A percentile compares a stretch with the other conserved stretches of the same genome.
phyloP scores from a whole-genome alignment of 2,329 filamentous ascomycete species.

The Stagonosporopsis chrysanthemi region DNA sequence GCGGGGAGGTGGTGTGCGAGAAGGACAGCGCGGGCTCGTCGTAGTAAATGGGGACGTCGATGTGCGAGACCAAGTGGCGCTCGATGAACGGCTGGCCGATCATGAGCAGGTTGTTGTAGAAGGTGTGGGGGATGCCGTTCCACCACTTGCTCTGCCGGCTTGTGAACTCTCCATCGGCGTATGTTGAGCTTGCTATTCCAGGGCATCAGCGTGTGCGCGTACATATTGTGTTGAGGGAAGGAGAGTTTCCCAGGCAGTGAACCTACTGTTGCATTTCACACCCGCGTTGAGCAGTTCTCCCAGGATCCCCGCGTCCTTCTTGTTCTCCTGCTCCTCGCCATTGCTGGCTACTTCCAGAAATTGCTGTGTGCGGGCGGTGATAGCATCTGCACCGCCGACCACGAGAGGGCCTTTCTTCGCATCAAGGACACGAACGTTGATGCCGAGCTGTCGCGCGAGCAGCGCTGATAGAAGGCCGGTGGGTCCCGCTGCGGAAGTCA shows the following conservation, averaged over 20 bases:
- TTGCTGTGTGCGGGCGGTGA: slow-evolving; percentile 60
- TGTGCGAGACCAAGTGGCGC: slow-evolving; percentile 45
- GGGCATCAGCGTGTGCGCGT: not conserved
- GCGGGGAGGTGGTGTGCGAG: slow-evolving; percentile 25
- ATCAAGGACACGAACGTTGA: slow-evolving; percentile 52
- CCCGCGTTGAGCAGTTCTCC: slow-evolving; percentile 52
- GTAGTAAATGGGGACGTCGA: slow-evolving; percentile 50
- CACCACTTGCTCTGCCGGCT: slow-evolving; percentile 60
- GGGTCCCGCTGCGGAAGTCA: slow-evolving; percentile 50
- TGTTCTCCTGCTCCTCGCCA: slow-evolving; percentile 35
- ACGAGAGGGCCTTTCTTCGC: slow-evolving; percentile 51
- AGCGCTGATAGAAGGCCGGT: slow-evolving; percentile 58
- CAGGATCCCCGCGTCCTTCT: slow-evolving; percentile 16
- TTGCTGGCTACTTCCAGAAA: slow-evolving; percentile 57
- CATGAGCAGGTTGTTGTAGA: slow-evolving; percentile 61
- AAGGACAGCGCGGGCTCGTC: slow-evolving; percentile 49
- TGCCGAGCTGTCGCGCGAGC: slow-evolving; percentile 53
- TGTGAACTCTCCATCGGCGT: slow-evolving; percentile 56
- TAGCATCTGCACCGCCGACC: slow-evolving; percentile 57
- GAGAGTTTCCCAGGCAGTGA: too few species aligned
- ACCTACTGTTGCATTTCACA: slow-evolving; percentile 59
- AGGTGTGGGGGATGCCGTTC: slow-evolving; percentile 55
- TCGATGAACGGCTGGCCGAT: slow-evolving; percentile 59
- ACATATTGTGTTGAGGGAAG: too few species aligned
- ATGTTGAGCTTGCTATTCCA: slow-evolving; percentile 55